Evolutionary conservation across 2,329 filamentous ascomycete species (phyloP).

Genomic region (Geosmithia morbida): DNA sequence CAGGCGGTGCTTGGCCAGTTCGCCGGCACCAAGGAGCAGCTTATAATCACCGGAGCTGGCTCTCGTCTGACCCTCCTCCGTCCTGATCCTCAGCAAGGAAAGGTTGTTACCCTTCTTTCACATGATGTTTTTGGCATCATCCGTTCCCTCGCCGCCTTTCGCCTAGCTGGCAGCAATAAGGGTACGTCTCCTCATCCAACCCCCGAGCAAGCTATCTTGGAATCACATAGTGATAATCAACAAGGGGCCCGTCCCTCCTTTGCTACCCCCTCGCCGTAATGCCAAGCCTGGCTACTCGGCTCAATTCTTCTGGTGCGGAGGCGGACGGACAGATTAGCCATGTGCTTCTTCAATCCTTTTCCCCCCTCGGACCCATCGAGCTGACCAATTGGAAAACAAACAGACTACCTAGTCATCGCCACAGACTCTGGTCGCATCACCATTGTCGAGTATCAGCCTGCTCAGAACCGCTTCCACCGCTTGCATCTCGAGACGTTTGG

Average conservation of each 20-base stretch:
- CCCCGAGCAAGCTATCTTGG: conserved; percentile 19
- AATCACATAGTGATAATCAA: conserved; percentile 52
- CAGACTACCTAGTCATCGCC: conserved; percentile 91
- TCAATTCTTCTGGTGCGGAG: background rate
- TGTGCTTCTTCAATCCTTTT: background rate
- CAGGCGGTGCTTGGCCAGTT: conserved; percentile 93
- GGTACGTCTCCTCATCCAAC: conserved; percentile 47
- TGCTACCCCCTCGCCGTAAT: conserved; percentile 6
- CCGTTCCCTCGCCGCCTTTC: conserved; percentile 73
- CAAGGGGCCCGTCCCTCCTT: conserved; percentile 9
- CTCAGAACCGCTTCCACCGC: conserved; percentile 75
- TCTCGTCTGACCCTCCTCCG: conserved; percentile 80
- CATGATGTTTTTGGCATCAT: conserved; percentile 97
- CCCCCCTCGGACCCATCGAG: conserved; percentile 10
- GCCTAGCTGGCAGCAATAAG: conserved; percentile 87
- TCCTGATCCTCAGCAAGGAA: conserved; percentile 72
- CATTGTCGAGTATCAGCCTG: conserved; percentile 79
- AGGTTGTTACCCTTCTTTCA: conserved; percentile 72
- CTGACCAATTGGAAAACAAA: background rate
- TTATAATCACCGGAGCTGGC: conserved; percentile 87
- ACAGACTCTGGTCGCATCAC: conserved; percentile 93
- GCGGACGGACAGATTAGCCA: background rate
- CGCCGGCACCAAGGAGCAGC: conserved; percentile 90
- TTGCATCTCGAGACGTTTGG: conserved; percentile 96
- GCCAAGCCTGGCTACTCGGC: conserved; percentile 5